Evolutionary conservation across 1,139 yeast genomes (phyloP).

Genomic region (Debaryomycetaceae sp.): DNA sequence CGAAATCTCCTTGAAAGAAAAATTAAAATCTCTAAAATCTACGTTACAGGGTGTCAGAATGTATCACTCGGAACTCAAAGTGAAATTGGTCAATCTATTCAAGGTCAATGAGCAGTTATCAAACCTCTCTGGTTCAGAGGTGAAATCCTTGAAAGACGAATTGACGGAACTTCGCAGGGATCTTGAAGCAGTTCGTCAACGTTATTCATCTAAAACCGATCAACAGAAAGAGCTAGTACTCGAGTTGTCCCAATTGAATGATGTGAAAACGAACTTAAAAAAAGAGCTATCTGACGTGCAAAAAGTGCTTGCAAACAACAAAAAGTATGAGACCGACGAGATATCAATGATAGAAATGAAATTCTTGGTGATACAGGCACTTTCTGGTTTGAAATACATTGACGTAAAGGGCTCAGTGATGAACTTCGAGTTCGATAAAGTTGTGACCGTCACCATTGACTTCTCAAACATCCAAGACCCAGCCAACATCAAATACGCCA

Average conservation of each 20-base stretch:
- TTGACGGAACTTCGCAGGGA: constrained; percentile 10
- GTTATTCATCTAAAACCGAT: constrained; percentile 6
- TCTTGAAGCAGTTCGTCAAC: constrained; percentile 6
- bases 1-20: constrained; percentile 16
- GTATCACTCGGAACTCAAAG: constrained; percentile 14
- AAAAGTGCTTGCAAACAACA: constrained; percentile 15
- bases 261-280: constrained; percentile 16
- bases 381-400: constrained; percentile 18
- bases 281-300: constrained; percentile 14
- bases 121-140: constrained; percentile 14
- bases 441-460: constrained; percentile 13
- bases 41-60: constrained; percentile 12
- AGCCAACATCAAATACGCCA: constrained; percentile 4
- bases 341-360: constrained; percentile 20
- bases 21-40: constrained; percentile 15
- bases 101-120: constrained; percentile 17
- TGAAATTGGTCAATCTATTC: constrained; percentile 19
- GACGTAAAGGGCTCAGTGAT: constrained; percentile 9
- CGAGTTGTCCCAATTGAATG: constrained; percentile 9
- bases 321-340: constrained; percentile 23
- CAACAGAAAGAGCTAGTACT: constrained; percentile 12
- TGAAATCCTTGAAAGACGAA: constrained; percentile 12
- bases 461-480: constrained; percentile 7
- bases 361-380: constrained; percentile 20
- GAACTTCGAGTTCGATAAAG: constrained; percentile 14